Evolutionary conservation across 129 eudicot species (phyloP).

Genomic region (Lonicera japonica): DNA sequence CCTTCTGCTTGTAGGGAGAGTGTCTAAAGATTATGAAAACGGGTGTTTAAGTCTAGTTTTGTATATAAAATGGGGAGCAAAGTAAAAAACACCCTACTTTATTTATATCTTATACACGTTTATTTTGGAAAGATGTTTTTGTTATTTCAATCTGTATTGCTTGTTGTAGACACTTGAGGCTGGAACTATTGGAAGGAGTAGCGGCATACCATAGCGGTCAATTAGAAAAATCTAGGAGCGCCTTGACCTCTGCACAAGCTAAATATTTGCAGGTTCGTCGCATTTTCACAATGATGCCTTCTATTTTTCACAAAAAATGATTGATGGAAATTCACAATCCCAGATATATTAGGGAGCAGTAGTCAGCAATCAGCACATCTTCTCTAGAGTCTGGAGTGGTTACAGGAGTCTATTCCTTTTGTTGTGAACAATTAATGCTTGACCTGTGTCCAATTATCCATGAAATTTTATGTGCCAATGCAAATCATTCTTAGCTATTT

Average conservation of each 20-base stretch:
- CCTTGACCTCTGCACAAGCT: constrained; percentile 54
- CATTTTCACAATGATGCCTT: not conserved
- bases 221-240: constrained; percentile 53
- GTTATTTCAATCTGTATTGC: not conserved
- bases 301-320: not conserved
- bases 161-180: constrained; percentile 56
- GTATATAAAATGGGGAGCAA: too few species aligned
- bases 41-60: too few species aligned
- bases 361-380: too few species aligned
- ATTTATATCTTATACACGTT: not conserved
- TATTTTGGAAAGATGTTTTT: not conserved
- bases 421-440: not conserved
- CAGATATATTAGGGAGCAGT: too few species aligned
- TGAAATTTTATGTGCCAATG: not conserved
- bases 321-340: too few species aligned
- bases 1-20: too few species aligned
- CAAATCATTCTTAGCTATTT: too few species aligned
- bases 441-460: not conserved
- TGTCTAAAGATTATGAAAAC: too few species aligned
- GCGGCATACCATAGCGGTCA: constrained; percentile 79
- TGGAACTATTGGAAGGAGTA: constrained; percentile 89
- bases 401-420: too few species aligned
- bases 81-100: too few species aligned
- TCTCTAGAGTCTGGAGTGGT: too few species aligned
- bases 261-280: constrained; percentile 50